Base-by-base conservation (phyloP, 768 basidiomycete species). In the Suillus occidentalis region DNA sequence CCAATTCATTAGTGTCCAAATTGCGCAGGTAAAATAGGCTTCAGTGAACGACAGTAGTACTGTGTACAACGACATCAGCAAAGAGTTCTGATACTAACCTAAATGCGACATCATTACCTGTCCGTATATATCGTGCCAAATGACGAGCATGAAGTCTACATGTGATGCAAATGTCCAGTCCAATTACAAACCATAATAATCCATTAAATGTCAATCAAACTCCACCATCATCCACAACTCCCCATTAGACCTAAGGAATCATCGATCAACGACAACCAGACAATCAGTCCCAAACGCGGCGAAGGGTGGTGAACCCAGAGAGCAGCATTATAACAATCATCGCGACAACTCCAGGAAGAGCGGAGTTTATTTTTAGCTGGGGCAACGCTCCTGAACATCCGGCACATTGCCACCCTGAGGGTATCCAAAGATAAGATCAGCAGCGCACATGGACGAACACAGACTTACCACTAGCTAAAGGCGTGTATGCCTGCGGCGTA, bases 401-500 rank as follows among this genome's bases (percentile, higher is more conserved):
- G 0, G 61, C 61, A 20, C 75, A 76, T 14, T 60, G 60, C 76
- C 76, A 76, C 25, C 75, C 75, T 76, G 14, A n/a, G 20, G 37
- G 53, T 28, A 25, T 63, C 22, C 39, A 62, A 60, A 7, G 31
- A 28, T 37, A 8, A 22, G 49, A 66, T 9, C 8, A 13, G 34
- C 59, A 2, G 14, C 6, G 59, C 28, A 50, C 22, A 16, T 36
- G 7, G 45, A 14, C 45, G 13, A 16, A 65, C 25, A 16, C 63
- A 13, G 47, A 61, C 73, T 58, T 37, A 76, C 80, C 77, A 78
- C 85, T 80, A 13, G 78, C 65, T n/a, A 87, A 71, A 9, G 85
- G 83, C 5, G 84, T 86, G 71, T 88, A 87, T 6, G 77, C 14
- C 66, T 81, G 81, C 12, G 88, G 88, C 31, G 82, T 81, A 73